Evolutionary conservation across 108 stramenopile species (phyloP).

Genomic region (Nitzschia palea): DNA sequence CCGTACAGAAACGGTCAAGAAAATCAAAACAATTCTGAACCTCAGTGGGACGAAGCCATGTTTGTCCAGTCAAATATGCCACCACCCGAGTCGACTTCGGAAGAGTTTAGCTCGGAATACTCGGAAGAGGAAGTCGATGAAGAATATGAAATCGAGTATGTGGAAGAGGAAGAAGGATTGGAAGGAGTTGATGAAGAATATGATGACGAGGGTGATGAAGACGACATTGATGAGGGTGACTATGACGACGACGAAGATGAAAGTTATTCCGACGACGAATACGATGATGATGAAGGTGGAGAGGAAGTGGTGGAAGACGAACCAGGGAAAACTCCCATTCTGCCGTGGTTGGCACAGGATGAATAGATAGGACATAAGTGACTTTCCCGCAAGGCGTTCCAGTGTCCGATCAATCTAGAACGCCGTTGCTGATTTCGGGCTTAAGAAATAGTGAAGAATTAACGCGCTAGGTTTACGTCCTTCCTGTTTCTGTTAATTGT

Average conservation of each 20-base stretch:
- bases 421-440: too few relatives aligned
- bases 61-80: neutral
- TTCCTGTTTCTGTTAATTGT: too few relatives aligned
- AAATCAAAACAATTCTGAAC: neutral
- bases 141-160: conserved; percentile 29
- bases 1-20: neutral
- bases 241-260: conserved; percentile 8
- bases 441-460: too few relatives aligned
- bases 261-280: conserved; percentile 6
- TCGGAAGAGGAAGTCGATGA: conserved; percentile 22
- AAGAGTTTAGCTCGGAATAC: conserved; percentile 13
- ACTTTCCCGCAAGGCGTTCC: too few relatives aligned
- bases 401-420: too few relatives aligned
- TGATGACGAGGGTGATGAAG: conserved; percentile 11
- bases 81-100: conserved; percentile 13
- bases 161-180: conserved; percentile 16
- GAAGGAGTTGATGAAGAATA: conserved; percentile 6
- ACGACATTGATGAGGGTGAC: neutral
- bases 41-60: conserved; percentile 10
- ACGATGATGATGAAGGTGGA: conserved; percentile 9
- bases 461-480: too few relatives aligned
- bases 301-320: conserved; percentile 3
- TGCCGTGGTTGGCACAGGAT: conserved; percentile 15
- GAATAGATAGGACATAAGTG: neutral
- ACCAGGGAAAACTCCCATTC: conserved; percentile 13